Conservation (phyloP, 2,329 filamentous ascomycete genomes). For the Rutstroemia sp. region DNA sequence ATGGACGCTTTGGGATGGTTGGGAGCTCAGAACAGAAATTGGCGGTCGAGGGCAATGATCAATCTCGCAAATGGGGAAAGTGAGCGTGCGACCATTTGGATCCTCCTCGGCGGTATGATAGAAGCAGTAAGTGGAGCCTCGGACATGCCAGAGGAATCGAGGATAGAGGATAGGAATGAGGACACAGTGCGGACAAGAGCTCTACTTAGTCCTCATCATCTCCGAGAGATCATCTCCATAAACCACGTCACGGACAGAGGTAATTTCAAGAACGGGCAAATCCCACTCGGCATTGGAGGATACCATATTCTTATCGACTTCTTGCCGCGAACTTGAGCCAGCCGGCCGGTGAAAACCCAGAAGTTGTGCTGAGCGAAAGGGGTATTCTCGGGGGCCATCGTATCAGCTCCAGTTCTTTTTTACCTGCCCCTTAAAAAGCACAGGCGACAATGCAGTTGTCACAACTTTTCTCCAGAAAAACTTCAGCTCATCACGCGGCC, state of each 20-base stretch:
- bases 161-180: background rate
- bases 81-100: too few species aligned
- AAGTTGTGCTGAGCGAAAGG: background rate
- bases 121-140: background rate
- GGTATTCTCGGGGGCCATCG: background rate
- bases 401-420: background rate
- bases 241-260: slow-evolving; percentile 1
- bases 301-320: background rate
- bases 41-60: too few species aligned
- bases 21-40: too few species aligned
- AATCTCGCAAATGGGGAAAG: too few species aligned
- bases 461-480: background rate
- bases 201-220: background rate
- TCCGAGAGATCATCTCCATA: background rate
- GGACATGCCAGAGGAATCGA: background rate
- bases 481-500: slow-evolving; percentile 3
- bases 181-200: background rate
- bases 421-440: background rate
- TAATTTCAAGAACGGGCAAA: background rate
- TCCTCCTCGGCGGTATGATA: too few species aligned
- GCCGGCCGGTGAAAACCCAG: background rate
- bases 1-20: too few species aligned
- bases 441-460: background rate
- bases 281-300: background rate
- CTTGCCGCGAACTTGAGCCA: too few species aligned